These are phyloP conservation scores for Stephania japonica DNA, from an alignment of 164 flowering plant genomes.

Conservation along the genomic window DNA sequence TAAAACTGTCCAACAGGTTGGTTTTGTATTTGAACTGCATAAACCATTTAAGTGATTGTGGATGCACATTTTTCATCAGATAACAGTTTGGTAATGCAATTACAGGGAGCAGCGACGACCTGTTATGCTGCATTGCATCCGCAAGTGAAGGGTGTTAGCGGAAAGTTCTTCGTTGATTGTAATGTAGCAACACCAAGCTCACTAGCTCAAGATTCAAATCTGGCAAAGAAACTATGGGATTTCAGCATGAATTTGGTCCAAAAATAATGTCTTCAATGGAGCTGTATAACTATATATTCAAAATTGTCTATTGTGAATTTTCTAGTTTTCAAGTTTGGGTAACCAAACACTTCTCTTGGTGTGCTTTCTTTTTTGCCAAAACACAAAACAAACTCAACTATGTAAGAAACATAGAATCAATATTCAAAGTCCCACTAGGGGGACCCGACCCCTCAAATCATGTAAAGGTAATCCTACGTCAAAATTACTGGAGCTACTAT, in stretches of 20 bases:
- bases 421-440: no score
- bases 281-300: neutral
- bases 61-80: neutral
- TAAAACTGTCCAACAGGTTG: slow-evolving; percentile 58
- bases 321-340: neutral
- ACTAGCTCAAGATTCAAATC: slow-evolving; percentile 36
- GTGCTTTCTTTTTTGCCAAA: no score
- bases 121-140: slow-evolving; percentile 76
- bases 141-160: slow-evolving; percentile 48
- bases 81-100: neutral
- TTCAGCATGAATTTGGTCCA: slow-evolving; percentile 39
- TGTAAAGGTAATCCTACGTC: no score
- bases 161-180: slow-evolving; percentile 50
- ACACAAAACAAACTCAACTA: no score
- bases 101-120: slow-evolving; percentile 81
- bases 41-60: neutral
- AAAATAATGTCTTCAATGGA: neutral
- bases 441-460: no score
- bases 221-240: slow-evolving; percentile 69
- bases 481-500: no score
- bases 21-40: slow-evolving; percentile 1
- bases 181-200: slow-evolving; percentile 35
- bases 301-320: neutral
- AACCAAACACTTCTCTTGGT: no score
- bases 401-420: no score